Conservation (phyloP, 2,329 filamentous ascomycete species). For the Orbilia javanica region DNA sequence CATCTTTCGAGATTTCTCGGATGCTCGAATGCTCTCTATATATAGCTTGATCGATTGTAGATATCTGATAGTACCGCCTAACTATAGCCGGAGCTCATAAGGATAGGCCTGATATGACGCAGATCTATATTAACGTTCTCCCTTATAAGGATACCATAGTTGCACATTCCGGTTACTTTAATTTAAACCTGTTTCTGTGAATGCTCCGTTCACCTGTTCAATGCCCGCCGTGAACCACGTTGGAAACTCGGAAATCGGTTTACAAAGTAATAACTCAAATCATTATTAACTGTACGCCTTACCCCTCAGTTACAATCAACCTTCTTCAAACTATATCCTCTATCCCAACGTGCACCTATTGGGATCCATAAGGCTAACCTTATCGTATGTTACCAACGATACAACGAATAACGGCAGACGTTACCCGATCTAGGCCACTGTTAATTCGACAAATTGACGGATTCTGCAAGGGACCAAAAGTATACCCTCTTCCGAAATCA, state of each 20-base stretch:
- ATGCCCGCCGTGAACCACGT: slow-evolving; percentile 4
- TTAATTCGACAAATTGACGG: not conserved
- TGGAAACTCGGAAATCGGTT: not conserved
- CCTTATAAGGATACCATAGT: not conserved
- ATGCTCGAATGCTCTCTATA: not conserved
- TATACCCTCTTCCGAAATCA: not conserved
- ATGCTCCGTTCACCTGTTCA: not conserved
- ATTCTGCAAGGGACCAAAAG: slow-evolving; percentile 4
- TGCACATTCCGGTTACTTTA: not conserved
- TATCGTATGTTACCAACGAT: slow-evolving; percentile 24
- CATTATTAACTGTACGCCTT: not conserved
- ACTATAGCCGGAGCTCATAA: no score
- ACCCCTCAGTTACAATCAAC: not conserved
- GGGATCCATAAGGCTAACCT: not conserved
- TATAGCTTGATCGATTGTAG: not conserved
- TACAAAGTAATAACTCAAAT: slow-evolving; percentile 15
- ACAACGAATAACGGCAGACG: slow-evolving; percentile 17
- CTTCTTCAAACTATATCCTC: not conserved
- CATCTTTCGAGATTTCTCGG: no score
- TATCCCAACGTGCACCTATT: not conserved
- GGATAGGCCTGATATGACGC: not conserved
- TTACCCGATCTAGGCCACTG: not conserved
- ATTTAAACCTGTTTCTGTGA: not conserved
- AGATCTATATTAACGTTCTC: not conserved
- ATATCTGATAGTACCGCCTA: no score